These are phyloP conservation scores for Chrysosporium keratinophilum DNA, from an alignment of 2,329 filamentous ascomycete species.

Conservation along the genomic window DNA sequence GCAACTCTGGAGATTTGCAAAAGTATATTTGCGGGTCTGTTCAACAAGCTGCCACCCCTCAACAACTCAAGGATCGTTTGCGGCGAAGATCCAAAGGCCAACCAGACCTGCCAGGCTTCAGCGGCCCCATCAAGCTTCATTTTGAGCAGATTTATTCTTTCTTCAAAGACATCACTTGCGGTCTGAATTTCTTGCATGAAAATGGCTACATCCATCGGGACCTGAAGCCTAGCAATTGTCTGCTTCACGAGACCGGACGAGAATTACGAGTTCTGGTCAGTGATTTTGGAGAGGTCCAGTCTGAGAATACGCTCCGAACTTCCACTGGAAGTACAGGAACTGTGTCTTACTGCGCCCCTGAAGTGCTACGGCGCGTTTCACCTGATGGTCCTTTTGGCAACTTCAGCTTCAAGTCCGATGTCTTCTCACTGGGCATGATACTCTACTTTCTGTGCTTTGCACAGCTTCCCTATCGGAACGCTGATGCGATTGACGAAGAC, in stretches of 20 bases:
- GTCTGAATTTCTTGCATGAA: slow-evolving; percentile 75
- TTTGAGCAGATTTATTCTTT: slow-evolving; percentile 96
- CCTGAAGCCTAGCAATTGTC: slow-evolving; percentile 89
- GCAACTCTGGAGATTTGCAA: slow-evolving; percentile 84
- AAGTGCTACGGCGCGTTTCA: slow-evolving; percentile 62
- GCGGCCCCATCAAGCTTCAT: slow-evolving; percentile 47
- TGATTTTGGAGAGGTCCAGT: slow-evolving; percentile 94
- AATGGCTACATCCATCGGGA: slow-evolving; percentile 95
- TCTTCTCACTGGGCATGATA: slow-evolving; percentile 98
- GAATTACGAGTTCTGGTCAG: slow-evolving; percentile 77
- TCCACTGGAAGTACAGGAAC: slow-evolving; percentile 92
- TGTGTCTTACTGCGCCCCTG: slow-evolving; percentile 93
- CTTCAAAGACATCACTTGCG: slow-evolving; percentile 89
- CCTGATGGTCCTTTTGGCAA: slow-evolving; percentile 67
- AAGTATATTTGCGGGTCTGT: slow-evolving; percentile 69
- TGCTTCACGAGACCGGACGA: slow-evolving; percentile 66
- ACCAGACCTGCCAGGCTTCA: slow-evolving; percentile 50
- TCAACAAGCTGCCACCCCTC: slow-evolving; percentile 55
- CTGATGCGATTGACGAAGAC: slow-evolving; percentile 79
- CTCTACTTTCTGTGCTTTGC: slow-evolving; percentile 97
- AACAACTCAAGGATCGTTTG: slow-evolving; percentile 80
- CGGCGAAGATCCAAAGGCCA: slow-evolving; percentile 72
- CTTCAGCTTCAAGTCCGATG: slow-evolving; percentile 92
- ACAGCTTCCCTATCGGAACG: slow-evolving; percentile 70
- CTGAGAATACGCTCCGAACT: slow-evolving; percentile 66